Evolutionary conservation across 208 protist genomes (phyloP), one percentile per base, ranked within the genome.

Genomic region (Blechomonas ayalai): DNA sequence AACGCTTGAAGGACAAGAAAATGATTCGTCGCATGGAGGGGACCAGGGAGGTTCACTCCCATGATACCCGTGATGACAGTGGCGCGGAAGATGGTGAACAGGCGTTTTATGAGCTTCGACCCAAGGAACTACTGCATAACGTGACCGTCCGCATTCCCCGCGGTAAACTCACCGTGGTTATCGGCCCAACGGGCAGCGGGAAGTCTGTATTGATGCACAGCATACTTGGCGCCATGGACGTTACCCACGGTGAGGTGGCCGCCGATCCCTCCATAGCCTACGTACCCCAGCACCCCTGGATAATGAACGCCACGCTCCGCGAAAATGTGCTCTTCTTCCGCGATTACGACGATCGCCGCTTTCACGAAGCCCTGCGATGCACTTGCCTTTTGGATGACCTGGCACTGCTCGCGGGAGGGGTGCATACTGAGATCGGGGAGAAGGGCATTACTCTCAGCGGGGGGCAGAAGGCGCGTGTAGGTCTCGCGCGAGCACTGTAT

Each of bases 251-350:
- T 16, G 24, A 43, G 16, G 59, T 27, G 59, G 58, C n/a, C 34
- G 46, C 50, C 31, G 28, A 44, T 13, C 32, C 54, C 13, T 69
- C 31, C 15, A 63, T 97, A 24, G 85, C 86, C 6, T 98, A 95
- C 54, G 76, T 81, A 27, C 67, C 91, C 9, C 94, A 98, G 62
- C 65, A 88, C 52, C 56, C 92, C 25, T 97, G 83, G 77, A 86
- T 97, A n/a, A 76, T 91, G 57, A 93, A 97, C 54, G 72, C 67
- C 7, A 94, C 91, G n/a, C 15, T 98, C 6, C 55, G 64, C 9
- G 80, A 96, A 5, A 98, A 98, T 55, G 90, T 98, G 34, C 37
- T 88, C 3, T 97, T 97, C 47, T 93, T 89, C 33, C 34, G 51
- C 28, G 36, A 40, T 13, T 62, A 78, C 23, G 67, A 89, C n/a